Conservation (phyloP, 2,329 filamentous ascomycete species). For the Xylariomycetidae sp. region DNA sequence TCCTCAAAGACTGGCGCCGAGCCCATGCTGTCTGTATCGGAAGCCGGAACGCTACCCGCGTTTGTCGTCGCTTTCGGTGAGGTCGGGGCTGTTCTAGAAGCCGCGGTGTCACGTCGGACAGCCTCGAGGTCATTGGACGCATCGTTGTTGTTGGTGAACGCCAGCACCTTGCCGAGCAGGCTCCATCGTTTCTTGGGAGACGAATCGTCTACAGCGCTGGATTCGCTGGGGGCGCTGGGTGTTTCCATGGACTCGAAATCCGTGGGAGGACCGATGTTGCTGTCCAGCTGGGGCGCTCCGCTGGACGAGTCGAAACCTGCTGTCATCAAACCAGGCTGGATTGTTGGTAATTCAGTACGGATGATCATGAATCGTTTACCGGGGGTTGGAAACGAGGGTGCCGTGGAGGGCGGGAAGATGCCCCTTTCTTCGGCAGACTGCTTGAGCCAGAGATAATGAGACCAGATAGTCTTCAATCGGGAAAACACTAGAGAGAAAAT, state of each 20-base stretch:
- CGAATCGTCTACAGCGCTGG: conserved; percentile 1
- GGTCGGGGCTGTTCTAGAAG: conserved; percentile 32
- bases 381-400: conserved; percentile 78
- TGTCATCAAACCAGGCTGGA: conserved; percentile 42
- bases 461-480: conserved; percentile 68
- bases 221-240: conserved; percentile 14
- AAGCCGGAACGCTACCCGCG: conserved; percentile 30
- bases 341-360: conserved; percentile 59
- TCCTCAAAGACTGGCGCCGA: conserved; percentile 50
- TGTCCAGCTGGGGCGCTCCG: conserved; percentile 17
- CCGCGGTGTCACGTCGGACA: conserved; percentile 43
- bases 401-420: conserved; percentile 61
- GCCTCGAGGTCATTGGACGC: conserved; percentile 43
- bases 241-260: conserved; percentile 23
- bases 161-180: conserved; percentile 58
- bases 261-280: too few relatives aligned
- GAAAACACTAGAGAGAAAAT: conserved; percentile 64
- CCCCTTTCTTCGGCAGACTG: conserved; percentile 54
- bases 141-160: conserved; percentile 31
- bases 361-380: conserved; percentile 85
- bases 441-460: conserved; percentile 71
- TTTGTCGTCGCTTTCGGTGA: conserved; percentile 31
- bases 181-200: conserved; percentile 55
- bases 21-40: conserved; percentile 47
- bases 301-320: conserved; percentile 43